These are phyloP conservation scores for Leishmania mexicana DNA, from an alignment of 208 protist genomes.

Conservation along the genomic window DNA sequence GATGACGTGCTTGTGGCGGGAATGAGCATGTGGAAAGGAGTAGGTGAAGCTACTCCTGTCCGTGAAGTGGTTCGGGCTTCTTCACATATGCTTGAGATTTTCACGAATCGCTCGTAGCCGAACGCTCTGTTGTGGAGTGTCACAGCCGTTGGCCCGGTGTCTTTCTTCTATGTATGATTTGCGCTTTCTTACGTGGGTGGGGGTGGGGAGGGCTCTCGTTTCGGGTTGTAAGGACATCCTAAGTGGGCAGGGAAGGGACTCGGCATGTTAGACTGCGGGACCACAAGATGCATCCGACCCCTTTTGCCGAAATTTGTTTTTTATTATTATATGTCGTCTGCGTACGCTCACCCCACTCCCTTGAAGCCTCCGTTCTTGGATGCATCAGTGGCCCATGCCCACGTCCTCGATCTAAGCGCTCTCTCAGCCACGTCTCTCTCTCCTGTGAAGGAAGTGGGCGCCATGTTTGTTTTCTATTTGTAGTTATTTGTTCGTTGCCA, in stretches of 20 bases:
- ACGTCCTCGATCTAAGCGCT: background rate
- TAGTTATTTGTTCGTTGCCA: background rate
- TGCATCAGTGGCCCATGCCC: no score
- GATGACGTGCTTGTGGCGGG: no score
- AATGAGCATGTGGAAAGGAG: no score
- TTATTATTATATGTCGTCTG: background rate
- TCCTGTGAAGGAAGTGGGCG: background rate
- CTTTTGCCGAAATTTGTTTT: background rate
- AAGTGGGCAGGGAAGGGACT: background rate
- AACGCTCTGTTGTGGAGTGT: no score
- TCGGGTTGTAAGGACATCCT: background rate
- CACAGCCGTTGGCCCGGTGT: no score
- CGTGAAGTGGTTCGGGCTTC: conserved; percentile 19
- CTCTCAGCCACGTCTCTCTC: background rate
- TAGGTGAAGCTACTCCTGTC: conserved; percentile 18
- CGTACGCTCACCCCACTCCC: no score
- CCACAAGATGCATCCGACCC: background rate
- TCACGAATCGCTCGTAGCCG: no score
- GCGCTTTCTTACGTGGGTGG: no score
- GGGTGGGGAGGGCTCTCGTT: background rate
- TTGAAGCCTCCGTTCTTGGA: no score
- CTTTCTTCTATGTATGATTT: no score
- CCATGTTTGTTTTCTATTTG: conserved; percentile 1
- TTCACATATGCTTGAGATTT: background rate
- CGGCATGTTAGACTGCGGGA: no score